Percentiles rank a stretch among this genome's conserved stretches.
Conservation (phyloP, 129 eudicot genomes). For the Flaveria brownii region DNA sequence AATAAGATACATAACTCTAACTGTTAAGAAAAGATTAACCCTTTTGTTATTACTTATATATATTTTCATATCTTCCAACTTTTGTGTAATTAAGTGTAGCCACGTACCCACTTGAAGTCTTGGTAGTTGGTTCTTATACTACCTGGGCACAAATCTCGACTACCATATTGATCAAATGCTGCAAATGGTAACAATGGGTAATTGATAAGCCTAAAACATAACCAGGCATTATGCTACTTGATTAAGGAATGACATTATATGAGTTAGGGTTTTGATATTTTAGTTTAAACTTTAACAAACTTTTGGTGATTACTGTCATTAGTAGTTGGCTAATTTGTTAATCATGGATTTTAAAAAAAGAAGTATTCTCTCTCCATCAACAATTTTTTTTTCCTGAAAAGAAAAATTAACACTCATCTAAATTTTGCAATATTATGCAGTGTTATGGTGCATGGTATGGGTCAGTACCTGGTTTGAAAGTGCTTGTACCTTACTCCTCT, state of each 20-base stretch:
- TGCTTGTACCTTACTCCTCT: conserved; percentile 81
- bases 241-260: neutral
- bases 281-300: neutral
- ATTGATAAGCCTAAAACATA: neutral
- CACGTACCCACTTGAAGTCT: neutral
- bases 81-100: neutral
- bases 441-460: conserved; percentile 98
- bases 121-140: neutral
- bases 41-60: neutral
- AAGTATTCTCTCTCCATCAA: neutral
- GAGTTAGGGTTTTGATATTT: neutral
- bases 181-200: neutral
- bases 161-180: neutral
- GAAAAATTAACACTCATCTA: neutral
- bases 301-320: neutral
- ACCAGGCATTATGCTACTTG: neutral
- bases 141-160: neutral
- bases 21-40: neutral
- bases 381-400: too few species aligned
- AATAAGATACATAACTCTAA: neutral
- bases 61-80: neutral
- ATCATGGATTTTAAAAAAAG: neutral
- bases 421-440: conserved; percentile 42
- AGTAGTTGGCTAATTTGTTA: neutral
- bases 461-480: conserved; percentile 88